Evolutionary conservation across 2,329 filamentous ascomycete species (phyloP).

Genomic region (Clonostachys solani): DNA sequence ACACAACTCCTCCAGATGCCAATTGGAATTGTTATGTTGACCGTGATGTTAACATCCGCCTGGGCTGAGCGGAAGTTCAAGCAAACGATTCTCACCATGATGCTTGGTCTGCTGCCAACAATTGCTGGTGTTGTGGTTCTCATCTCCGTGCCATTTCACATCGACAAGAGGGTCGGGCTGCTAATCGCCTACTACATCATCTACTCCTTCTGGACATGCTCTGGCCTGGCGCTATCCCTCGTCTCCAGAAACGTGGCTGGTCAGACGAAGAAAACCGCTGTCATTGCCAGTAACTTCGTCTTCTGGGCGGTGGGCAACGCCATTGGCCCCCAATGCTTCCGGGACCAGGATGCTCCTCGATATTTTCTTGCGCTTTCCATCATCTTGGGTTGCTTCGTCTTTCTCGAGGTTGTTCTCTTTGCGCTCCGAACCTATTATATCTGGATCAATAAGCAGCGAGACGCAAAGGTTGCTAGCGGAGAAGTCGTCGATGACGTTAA

Average conservation of each 20-base stretch:
- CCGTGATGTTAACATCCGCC: neutral
- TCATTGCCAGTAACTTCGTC: slow-evolving; percentile 66
- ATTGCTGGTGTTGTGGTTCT: slow-evolving; percentile 69
- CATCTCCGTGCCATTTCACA: slow-evolving; percentile 61
- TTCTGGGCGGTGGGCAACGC: slow-evolving; percentile 67
- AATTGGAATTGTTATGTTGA: slow-evolving; percentile 38
- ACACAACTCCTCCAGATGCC: slow-evolving; percentile 55
- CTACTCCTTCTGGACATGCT: slow-evolving; percentile 73
- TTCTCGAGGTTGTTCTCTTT: slow-evolving; percentile 53
- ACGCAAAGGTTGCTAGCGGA: slow-evolving; percentile 36
- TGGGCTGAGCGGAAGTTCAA: neutral
- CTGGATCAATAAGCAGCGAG: slow-evolving; percentile 54
- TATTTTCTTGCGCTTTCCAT: slow-evolving; percentile 69
- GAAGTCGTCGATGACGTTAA: slow-evolving; percentile 31
- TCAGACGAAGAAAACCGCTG: slow-evolving; percentile 68
- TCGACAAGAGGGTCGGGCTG: slow-evolving; percentile 56
- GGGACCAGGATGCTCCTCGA: slow-evolving; percentile 52
- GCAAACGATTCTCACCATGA: slow-evolving; percentile 46
- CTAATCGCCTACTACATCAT: slow-evolving; percentile 73
- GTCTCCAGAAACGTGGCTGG: slow-evolving; percentile 67
- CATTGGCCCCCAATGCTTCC: slow-evolving; percentile 57
- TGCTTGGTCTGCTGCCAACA: slow-evolving; percentile 54
- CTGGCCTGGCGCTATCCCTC: slow-evolving; percentile 63
- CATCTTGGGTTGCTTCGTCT: slow-evolving; percentile 64
- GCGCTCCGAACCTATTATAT: slow-evolving; percentile 54